Conservation (phyloP, 1,284 basidiomycete species). For the Rhodotorula sp. region DNA sequence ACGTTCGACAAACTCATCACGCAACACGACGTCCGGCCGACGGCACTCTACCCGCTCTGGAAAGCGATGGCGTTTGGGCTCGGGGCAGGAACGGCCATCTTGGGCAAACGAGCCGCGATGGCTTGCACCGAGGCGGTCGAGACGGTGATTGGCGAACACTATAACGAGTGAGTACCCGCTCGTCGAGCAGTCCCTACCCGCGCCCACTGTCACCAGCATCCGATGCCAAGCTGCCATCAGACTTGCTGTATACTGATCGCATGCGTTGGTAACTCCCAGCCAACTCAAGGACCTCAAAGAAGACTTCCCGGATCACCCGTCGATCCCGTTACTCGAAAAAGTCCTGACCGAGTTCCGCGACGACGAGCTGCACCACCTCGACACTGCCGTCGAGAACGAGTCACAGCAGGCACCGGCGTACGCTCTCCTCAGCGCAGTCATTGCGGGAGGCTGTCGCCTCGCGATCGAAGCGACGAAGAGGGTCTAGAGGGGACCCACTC, state of each 20-base stretch:
- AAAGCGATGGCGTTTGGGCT: constrained; percentile 80
- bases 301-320: constrained; percentile 58
- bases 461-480: constrained; percentile 87
- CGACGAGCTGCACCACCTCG: constrained; percentile 91
- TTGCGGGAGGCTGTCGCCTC: constrained; percentile 81
- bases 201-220: background rate
- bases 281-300: constrained; percentile 63
- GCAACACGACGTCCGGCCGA: constrained; percentile 83
- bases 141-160: constrained; percentile 96
- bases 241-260: background rate
- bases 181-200: too few species aligned
- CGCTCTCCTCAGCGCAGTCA: constrained; percentile 77
- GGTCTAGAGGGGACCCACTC: constrained; percentile 53
- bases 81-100: constrained; percentile 77
- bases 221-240: background rate
- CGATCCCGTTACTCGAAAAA: constrained; percentile 70
- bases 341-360: constrained; percentile 86
- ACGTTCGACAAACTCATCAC: constrained; percentile 80
- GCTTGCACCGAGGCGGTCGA: constrained; percentile 97
- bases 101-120: constrained; percentile 94
- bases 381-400: constrained; percentile 85
- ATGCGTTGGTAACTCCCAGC: constrained; percentile 51
- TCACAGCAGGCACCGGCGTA: constrained; percentile 90
- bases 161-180: constrained; percentile 76
- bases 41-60: constrained; percentile 76